phyloP scores from a whole-genome alignment of 805 yeast genomes.

The Teunomyces barrocoloradensis region DNA sequence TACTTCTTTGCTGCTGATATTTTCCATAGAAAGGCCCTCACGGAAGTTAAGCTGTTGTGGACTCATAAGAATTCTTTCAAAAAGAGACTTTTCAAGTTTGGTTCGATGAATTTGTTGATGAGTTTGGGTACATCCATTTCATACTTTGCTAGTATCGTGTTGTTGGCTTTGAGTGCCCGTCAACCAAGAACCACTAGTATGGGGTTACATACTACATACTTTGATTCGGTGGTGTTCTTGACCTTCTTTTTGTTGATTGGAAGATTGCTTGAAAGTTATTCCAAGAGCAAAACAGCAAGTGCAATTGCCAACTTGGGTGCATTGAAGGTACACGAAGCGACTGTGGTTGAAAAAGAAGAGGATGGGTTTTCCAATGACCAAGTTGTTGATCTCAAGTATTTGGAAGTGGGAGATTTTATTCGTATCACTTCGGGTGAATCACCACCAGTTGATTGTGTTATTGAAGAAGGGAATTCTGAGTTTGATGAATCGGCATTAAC shows the following conservation, averaged over 20 bases:
- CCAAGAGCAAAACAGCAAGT: constrained; percentile 65
- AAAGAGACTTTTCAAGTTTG: constrained; percentile 62
- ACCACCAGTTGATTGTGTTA: constrained; percentile 57
- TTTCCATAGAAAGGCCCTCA: constrained; percentile 65
- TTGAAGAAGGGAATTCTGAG: constrained; percentile 45
- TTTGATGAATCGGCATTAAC: constrained; percentile 64
- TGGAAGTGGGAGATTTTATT: constrained; percentile 53
- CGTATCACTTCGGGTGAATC: constrained; percentile 54
- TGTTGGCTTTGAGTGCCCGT: constrained; percentile 47
- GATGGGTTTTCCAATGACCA: constrained; percentile 25
- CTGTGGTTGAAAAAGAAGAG: constrained; percentile 31
- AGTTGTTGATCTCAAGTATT: constrained; percentile 37
- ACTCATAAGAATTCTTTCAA: constrained; percentile 50
- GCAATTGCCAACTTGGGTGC: constrained; percentile 55
- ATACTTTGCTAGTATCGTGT: constrained; percentile 63
- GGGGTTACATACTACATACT: constrained; percentile 63
- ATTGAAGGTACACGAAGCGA: constrained; percentile 51
- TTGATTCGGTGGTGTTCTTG: constrained; percentile 76
- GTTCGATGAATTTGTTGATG: constrained; percentile 76
- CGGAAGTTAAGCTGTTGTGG: constrained; percentile 61
- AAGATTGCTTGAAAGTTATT: constrained; percentile 60
- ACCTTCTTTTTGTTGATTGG: constrained; percentile 73
- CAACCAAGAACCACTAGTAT: constrained; percentile 16
- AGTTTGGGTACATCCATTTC: constrained; percentile 71
- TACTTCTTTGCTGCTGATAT: constrained; percentile 73